phyloP scores from a whole-genome alignment of 371 early-diverging fungal species.

The Syncephalastrum monosporum region DNA sequence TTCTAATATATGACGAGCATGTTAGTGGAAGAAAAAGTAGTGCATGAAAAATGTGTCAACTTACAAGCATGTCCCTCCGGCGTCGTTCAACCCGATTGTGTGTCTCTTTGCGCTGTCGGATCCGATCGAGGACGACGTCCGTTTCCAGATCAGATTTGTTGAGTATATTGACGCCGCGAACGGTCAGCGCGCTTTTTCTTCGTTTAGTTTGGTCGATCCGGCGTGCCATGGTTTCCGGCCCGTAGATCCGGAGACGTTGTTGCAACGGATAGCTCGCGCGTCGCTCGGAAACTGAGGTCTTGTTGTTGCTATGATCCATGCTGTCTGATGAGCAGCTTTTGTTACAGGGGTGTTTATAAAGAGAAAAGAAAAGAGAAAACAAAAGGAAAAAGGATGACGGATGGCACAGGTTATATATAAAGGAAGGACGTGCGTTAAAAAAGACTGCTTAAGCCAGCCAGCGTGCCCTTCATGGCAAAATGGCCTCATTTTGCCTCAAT shows the following conservation, averaged over 20 bases:
- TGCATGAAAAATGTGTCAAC: neutral
- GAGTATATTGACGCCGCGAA: conserved; percentile 58
- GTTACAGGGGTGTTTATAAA: neutral
- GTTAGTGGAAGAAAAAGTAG: conserved; percentile 1
- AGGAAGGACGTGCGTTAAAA: too few relatives aligned
- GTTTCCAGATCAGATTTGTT: conserved; percentile 55
- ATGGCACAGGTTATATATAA: neutral
- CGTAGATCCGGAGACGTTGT: conserved; percentile 22
- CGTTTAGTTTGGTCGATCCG: conserved; percentile 19
- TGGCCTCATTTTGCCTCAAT: too few relatives aligned
- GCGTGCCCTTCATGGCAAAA: too few relatives aligned
- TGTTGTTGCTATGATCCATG: conserved; percentile 6
- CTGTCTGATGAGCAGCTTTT: neutral
- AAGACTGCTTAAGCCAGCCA: too few relatives aligned
- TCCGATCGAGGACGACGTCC: conserved; percentile 53
- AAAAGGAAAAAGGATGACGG: neutral
- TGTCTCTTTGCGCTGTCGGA: conserved; percentile 53
- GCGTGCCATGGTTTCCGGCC: conserved; percentile 25
- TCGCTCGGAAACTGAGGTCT: conserved; percentile 18
- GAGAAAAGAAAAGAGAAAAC: conserved; percentile 2
- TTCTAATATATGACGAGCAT: conserved; percentile 9
- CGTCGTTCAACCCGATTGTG: conserved; percentile 61
- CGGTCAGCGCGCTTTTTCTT: conserved; percentile 17
- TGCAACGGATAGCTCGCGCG: conserved; percentile 24
- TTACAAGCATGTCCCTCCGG: conserved; percentile 48